These are phyloP conservation scores for Kwoniella shivajii DNA, from an alignment of 1,284 basidiomycete species.

Conservation along the genomic window DNA sequence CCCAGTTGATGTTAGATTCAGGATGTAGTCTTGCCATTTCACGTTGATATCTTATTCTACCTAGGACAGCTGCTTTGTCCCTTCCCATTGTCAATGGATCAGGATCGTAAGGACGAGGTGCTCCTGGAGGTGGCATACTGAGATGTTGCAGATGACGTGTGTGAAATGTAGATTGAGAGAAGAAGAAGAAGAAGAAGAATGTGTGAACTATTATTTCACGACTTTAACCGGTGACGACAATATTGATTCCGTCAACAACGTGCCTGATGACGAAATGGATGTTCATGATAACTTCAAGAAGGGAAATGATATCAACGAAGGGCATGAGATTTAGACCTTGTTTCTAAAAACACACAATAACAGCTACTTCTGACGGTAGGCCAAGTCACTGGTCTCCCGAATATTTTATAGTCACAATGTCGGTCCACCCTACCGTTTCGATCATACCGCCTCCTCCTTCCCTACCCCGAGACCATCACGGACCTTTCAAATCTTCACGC, in stretches of 20 bases:
- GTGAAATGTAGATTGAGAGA: too few species aligned
- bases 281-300: too few species aligned
- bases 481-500: conserved; percentile 13
- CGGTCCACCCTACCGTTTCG: conserved; percentile 1
- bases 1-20: conserved; percentile 1
- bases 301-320: too few species aligned
- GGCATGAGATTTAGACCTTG: too few species aligned
- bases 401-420: not conserved
- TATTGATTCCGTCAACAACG: too few species aligned
- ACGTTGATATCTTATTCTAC: not conserved
- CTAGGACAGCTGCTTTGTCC: not conserved
- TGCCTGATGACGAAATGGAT: too few species aligned
- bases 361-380: too few species aligned
- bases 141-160: too few species aligned
- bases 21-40: conserved; percentile 3
- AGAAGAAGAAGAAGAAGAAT: too few species aligned
- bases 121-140: not conserved
- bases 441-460: conserved; percentile 4
- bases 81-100: not conserved
- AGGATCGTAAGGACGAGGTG: not conserved
- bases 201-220: too few species aligned
- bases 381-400: not conserved
- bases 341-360: too few species aligned
- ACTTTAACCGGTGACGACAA: too few species aligned
- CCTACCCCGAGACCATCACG: conserved; percentile 22